Conservation (phyloP, 2,329 filamentous ascomycete genomes). For the Phialophora expanda region DNA sequence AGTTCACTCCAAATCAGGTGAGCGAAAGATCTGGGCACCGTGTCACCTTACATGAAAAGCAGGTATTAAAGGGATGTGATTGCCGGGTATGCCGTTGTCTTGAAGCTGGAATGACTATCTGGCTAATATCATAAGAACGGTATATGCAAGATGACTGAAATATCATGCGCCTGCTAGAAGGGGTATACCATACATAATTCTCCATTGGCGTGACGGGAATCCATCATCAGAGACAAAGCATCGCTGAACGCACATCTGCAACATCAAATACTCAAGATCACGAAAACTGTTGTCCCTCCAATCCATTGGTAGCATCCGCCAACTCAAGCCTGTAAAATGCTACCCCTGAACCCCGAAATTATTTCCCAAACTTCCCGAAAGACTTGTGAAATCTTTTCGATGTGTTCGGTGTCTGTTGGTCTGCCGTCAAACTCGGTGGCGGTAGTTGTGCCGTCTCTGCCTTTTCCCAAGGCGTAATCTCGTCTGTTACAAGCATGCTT, state of each 20-base stretch:
- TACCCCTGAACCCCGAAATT: constrained; percentile 14
- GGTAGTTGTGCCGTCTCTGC: constrained; percentile 18
- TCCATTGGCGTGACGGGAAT: constrained; percentile 1
- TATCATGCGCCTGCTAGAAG: background rate
- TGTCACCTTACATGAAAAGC: no score
- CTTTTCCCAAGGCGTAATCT: constrained; percentile 34
- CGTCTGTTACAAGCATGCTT: constrained; percentile 30
- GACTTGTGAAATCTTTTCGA: constrained; percentile 27
- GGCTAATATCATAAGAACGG: background rate
- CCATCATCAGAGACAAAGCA: constrained; percentile 1
- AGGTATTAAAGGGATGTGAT: background rate
- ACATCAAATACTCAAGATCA: background rate
- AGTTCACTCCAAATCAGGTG: background rate
- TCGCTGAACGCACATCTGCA: background rate
- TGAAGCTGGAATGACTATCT: background rate
- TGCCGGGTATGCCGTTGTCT: background rate
- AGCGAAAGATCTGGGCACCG: no score
- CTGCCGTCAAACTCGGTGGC: constrained; percentile 1
- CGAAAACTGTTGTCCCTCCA: background rate
- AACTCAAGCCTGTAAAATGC: background rate
- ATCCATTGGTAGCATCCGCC: background rate
- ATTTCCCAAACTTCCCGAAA: constrained; percentile 32
- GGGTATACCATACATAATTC: constrained; percentile 10
- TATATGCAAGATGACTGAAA: background rate
- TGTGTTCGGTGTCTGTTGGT: constrained; percentile 6